Percentiles rank a stretch among this genome's conserved stretches.
Evolutionary conservation across 345 rosid species (phyloP).

Genomic region (Turritis glabra): DNA sequence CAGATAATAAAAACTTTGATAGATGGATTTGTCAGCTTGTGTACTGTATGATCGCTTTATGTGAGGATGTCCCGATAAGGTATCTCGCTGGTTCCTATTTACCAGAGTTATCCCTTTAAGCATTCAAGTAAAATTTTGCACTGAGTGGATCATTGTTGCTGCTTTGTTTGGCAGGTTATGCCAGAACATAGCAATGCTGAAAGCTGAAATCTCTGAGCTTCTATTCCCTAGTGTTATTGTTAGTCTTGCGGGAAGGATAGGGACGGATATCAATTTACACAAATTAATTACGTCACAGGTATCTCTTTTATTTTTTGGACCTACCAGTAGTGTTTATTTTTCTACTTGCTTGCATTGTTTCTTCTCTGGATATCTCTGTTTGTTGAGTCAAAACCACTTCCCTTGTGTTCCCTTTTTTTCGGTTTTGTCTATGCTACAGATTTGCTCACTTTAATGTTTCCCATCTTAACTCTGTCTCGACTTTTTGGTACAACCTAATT

Average conservation of each 20-base stretch:
- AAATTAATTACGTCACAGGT: constrained; percentile 75
- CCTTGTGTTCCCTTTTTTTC: not conserved
- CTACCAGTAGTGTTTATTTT: not conserved
- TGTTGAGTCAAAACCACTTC: not conserved
- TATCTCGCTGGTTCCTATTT: constrained; percentile 32
- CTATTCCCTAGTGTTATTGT: constrained; percentile 71
- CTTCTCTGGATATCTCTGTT: constrained; percentile 8
- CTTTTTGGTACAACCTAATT: constrained; percentile 7
- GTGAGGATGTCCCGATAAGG: constrained; percentile 82
- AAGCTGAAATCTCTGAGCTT: constrained; percentile 92
- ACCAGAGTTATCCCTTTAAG: constrained; percentile 7
- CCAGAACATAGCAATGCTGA: constrained; percentile 75
- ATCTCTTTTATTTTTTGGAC: constrained; percentile 12
- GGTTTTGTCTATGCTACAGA: not conserved
- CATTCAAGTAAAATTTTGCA: not conserved
- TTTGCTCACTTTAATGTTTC: constrained; percentile 1
- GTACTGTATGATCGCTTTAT: constrained; percentile 65
- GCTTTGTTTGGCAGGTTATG: constrained; percentile 63
- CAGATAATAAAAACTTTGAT: constrained; percentile 70
- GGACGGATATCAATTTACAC: constrained; percentile 51
- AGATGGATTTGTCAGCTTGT: constrained; percentile 91
- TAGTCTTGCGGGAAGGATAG: constrained; percentile 69
- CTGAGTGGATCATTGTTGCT: constrained; percentile 19
- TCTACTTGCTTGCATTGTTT: constrained; percentile 3
- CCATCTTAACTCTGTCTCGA: not conserved